Conservation (phyloP, 2,329 filamentous ascomycete genomes). For the Fusarium longipes region DNA sequence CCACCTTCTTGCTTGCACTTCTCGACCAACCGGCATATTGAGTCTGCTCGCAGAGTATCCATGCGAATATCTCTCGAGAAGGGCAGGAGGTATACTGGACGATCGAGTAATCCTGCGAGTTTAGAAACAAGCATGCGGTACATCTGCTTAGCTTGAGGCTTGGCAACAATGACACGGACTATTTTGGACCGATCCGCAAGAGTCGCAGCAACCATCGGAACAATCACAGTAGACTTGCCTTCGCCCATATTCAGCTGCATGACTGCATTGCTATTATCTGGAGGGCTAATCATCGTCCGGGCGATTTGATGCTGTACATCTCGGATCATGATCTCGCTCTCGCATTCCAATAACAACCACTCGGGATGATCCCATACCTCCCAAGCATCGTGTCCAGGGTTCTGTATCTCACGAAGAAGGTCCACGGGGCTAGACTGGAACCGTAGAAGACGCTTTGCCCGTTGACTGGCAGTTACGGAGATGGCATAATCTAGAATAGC, state of each 20-base stretch:
- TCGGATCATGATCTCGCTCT: constrained; percentile 71
- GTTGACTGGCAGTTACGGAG: too few relatives aligned
- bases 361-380: too few relatives aligned
- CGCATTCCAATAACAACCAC: constrained; percentile 71
- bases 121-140: constrained; percentile 48
- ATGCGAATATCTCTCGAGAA: constrained; percentile 65
- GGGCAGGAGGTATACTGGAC: constrained; percentile 67
- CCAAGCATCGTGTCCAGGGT: too few relatives aligned
- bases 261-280: constrained; percentile 57
- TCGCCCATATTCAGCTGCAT: constrained; percentile 79
- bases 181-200: constrained; percentile 64
- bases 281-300: constrained; percentile 62
- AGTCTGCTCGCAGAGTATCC: background rate
- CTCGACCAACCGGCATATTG: too few relatives aligned
- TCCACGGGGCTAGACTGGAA: too few relatives aligned
- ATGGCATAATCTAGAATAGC: too few relatives aligned
- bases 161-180: constrained; percentile 69
- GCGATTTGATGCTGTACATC: constrained; percentile 69
- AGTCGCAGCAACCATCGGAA: constrained; percentile 68
- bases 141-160: constrained; percentile 71
- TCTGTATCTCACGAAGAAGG: too few relatives aligned
- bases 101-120: constrained; percentile 64
- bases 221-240: constrained; percentile 76
- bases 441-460: too few relatives aligned
- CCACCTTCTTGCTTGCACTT: constrained; percentile 62